Evolutionary conservation across 306 rosid genomes (phyloP).

Genomic region (Pyrus communis): DNA sequence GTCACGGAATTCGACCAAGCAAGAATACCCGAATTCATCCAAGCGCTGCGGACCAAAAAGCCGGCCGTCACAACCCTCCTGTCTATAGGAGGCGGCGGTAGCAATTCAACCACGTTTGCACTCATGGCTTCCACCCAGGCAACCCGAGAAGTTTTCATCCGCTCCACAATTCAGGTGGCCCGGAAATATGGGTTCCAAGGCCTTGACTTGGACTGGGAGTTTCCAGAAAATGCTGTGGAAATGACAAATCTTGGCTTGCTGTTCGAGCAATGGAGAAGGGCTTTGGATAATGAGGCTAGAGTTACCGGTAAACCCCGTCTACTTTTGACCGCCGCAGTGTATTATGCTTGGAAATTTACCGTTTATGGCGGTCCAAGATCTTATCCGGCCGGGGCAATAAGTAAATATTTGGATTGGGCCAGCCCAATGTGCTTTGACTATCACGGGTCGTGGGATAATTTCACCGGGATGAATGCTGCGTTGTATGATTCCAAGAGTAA

Average conservation of each 20-base stretch:
- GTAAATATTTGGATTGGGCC: conserved; percentile 47
- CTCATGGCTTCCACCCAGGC: conserved; percentile 28
- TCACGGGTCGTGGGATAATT: conserved; percentile 56
- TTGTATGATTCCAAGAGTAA: conserved; percentile 37
- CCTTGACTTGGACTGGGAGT: conserved; percentile 84
- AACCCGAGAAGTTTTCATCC: conserved; percentile 42
- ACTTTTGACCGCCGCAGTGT: conserved; percentile 55
- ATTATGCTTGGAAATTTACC: conserved; percentile 33
- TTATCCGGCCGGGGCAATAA: conserved; percentile 43
- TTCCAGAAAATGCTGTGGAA: conserved; percentile 34
- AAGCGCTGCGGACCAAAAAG: conserved; percentile 18
- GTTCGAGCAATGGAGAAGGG: conserved; percentile 43
- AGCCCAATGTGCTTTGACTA: conserved; percentile 78
- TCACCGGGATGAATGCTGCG: conserved; percentile 48
- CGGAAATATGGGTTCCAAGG: conserved; percentile 61
- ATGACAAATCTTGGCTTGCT: conserved; percentile 58
- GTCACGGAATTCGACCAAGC: conserved; percentile 24
- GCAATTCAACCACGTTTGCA: conserved; percentile 40
- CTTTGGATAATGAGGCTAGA: conserved; percentile 30
- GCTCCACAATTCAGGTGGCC: conserved; percentile 53
- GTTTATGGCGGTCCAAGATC: conserved; percentile 27
- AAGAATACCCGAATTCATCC: conserved; percentile 33
- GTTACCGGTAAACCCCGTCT: conserved; percentile 23
- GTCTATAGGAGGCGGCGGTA: conserved; percentile 66
- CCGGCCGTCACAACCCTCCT: conserved; percentile 53